Percentiles rank a stretch among this genome's conserved stretches.
These are phyloP conservation scores for Penicillium brasilianum DNA, from an alignment of 2,329 filamentous ascomycete species.

Conservation along the genomic window DNA sequence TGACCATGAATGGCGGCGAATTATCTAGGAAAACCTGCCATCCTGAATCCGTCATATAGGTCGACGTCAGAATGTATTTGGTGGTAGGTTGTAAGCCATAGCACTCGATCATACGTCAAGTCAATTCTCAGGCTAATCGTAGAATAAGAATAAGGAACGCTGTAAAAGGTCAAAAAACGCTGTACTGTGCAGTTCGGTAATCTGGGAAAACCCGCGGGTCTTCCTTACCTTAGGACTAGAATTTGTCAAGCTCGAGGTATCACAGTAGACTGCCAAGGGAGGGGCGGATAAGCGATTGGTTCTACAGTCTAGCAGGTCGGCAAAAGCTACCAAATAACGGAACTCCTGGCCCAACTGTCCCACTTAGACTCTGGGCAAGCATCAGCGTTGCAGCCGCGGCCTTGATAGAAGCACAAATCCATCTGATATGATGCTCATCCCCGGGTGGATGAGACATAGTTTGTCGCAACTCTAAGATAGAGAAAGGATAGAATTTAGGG, in stretches of 20 bases:
- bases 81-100: background rate
- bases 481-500: too few species aligned
- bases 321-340: too few species aligned
- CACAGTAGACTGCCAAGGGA: background rate
- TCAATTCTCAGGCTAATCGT: background rate
- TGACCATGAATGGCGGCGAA: background rate
- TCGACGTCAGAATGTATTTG: background rate
- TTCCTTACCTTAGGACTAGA: background rate
- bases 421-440: too few species aligned
- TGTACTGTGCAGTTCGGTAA: background rate
- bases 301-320: background rate
- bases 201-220: background rate
- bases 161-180: background rate
- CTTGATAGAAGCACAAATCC: too few species aligned
- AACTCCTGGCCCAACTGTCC: too few species aligned
- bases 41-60: background rate
- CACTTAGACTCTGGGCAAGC: too few species aligned
- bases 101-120: background rate
- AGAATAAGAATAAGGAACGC: background rate
- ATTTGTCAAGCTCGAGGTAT: background rate
- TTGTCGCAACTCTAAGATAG: too few species aligned
- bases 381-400: too few species aligned
- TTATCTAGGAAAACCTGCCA: background rate
- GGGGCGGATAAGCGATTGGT: background rate
- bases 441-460: too few species aligned